These are phyloP conservation scores for Globisporangium rhizosaccharum DNA, from an alignment of 352 stramenopile genomes.

Conservation along the genomic window DNA sequence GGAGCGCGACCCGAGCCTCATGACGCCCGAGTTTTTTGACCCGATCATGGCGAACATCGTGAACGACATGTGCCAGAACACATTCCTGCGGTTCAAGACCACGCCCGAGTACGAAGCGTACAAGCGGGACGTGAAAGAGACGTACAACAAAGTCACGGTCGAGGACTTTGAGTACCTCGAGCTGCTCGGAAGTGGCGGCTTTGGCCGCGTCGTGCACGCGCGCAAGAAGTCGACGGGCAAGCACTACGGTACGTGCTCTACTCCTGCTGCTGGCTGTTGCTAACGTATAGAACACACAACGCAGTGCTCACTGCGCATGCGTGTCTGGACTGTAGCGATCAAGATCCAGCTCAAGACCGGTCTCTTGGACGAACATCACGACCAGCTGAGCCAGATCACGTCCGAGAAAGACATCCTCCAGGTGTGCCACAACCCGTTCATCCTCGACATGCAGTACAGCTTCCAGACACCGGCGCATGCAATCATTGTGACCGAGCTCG, in stretches of 20 bases:
- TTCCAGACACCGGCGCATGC: slow-evolving; percentile 83
- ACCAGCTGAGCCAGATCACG: slow-evolving; percentile 81
- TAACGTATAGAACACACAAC: too few species aligned
- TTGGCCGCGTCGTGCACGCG: slow-evolving; percentile 87
- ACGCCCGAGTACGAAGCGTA: slow-evolving; percentile 62
- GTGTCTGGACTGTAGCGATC: slow-evolving; percentile 49
- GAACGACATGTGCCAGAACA: slow-evolving; percentile 78
- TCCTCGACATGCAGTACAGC: slow-evolving; percentile 89
- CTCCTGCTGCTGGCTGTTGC: background rate
- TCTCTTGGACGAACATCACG: slow-evolving; percentile 81
- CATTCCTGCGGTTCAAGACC: slow-evolving; percentile 71
- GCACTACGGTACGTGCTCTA: slow-evolving; percentile 65
- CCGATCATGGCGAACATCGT: slow-evolving; percentile 62
- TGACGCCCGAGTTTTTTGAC: slow-evolving; percentile 68
- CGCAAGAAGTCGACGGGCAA: slow-evolving; percentile 87
- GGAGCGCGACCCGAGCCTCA: slow-evolving; percentile 27
- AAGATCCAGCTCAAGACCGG: slow-evolving; percentile 91
- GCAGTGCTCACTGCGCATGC: background rate
- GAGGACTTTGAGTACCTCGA: slow-evolving; percentile 84
- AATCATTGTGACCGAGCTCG: slow-evolving; percentile 86
- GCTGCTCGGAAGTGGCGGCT: slow-evolving; percentile 86
- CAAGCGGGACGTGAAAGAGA: slow-evolving; percentile 80
- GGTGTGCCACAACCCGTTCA: slow-evolving; percentile 85
- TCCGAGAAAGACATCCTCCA: slow-evolving; percentile 88
- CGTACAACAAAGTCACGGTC: slow-evolving; percentile 84